phyloP scores from a whole-genome alignment of 2,329 filamentous ascomycete genomes.

The Colletotrichum musicola region DNA sequence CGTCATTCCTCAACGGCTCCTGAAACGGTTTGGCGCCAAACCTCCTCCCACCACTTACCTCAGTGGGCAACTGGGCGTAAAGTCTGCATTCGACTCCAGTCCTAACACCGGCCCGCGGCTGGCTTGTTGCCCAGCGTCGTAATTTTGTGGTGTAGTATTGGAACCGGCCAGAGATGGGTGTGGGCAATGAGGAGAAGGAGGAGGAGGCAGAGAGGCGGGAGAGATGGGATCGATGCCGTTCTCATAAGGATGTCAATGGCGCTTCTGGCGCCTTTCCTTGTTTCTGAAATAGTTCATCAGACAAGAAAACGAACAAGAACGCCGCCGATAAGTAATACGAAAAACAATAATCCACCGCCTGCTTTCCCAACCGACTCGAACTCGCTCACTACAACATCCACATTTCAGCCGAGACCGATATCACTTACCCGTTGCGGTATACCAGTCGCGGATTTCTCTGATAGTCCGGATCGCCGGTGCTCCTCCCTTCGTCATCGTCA shows the following conservation, averaged over 20 bases:
- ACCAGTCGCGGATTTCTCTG: neutral
- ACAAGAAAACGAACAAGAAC: conserved; percentile 19
- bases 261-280: neutral
- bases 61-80: conserved; percentile 19
- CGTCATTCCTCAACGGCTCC: conserved; percentile 23
- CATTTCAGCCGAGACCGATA: neutral
- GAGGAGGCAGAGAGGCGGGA: conserved; percentile 5
- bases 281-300: neutral
- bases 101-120: conserved; percentile 10
- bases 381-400: neutral
- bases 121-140: neutral
- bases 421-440: neutral
- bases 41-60: conserved; percentile 14
- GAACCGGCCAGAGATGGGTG: neutral
- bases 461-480: neutral
- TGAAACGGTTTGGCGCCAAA: conserved; percentile 24
- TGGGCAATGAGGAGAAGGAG: conserved; percentile 7
- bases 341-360: neutral
- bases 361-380: neutral
- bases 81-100: neutral
- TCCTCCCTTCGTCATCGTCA: neutral
- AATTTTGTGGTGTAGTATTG: neutral
- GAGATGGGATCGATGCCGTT: neutral
- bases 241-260: conserved; percentile 11
- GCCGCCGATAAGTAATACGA: neutral